Conservation (phyloP, 129 eudicot genomes). For the Lactuca sativa region DNA sequence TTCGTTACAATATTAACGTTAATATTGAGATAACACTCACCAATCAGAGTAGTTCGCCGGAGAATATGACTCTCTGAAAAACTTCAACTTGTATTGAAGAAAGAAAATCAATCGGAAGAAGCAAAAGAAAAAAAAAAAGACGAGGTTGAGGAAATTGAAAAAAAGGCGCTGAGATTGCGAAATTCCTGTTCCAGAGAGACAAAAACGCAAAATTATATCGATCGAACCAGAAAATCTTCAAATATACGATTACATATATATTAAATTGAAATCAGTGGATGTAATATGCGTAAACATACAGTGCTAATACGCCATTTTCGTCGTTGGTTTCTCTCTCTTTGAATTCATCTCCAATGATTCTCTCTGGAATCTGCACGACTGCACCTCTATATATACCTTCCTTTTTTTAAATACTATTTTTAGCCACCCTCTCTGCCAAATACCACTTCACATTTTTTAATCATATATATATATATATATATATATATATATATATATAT, state of each 20-base stretch:
- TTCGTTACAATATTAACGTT: not conserved
- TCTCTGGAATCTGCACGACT: not conserved
- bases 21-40: not conserved
- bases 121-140: not conserved
- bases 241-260: not conserved
- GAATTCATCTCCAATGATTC: constrained; percentile 20
- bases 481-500: no score
- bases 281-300: constrained; percentile 15
- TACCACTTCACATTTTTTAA: not conserved
- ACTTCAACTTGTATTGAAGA: constrained; percentile 23
- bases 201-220: constrained; percentile 19
- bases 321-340: constrained; percentile 10
- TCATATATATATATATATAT: no score
- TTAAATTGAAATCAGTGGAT: constrained; percentile 16
- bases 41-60: not conserved
- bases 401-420: not conserved
- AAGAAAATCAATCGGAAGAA: constrained; percentile 18
- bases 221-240: constrained; percentile 17
- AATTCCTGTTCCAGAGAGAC: constrained; percentile 16
- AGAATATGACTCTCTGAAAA: constrained; percentile 1
- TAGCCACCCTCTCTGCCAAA: not conserved
- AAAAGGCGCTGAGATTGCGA: constrained; percentile 5
- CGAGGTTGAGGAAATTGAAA: constrained; percentile 7
- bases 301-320: constrained; percentile 33
- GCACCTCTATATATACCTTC: constrained; percentile 23